Evolutionary conservation across 805 yeast species (phyloP).

Genomic region (Jamesozyma rosinii): DNA sequence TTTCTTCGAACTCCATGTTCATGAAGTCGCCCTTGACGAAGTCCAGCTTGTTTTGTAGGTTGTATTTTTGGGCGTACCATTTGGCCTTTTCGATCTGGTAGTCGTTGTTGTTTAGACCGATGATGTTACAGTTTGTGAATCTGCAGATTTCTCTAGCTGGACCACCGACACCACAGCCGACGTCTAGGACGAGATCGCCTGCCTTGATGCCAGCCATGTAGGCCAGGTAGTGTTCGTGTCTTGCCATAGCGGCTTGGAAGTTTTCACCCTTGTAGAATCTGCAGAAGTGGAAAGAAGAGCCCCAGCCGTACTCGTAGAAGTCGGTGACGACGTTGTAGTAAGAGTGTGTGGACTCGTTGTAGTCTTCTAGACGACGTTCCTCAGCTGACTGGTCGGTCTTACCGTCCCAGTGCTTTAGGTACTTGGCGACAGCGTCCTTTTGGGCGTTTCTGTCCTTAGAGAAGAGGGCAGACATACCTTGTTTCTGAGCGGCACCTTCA

Average conservation of each 20-base stretch:
- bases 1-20: slow-evolving; percentile 94
- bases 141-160: slow-evolving; percentile 95
- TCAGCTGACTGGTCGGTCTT: slow-evolving; percentile 68
- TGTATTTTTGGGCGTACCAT: slow-evolving; percentile 58
- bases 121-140: slow-evolving; percentile 77
- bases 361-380: slow-evolving; percentile 65
- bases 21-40: slow-evolving; percentile 97
- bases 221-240: slow-evolving; percentile 95
- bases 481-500: slow-evolving; percentile 47
- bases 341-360: slow-evolving; percentile 85
- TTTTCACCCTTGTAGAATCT: slow-evolving; percentile 90
- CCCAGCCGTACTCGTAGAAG: slow-evolving; percentile 99
- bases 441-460: slow-evolving; percentile 73
- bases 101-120: slow-evolving; percentile 93
- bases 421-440: slow-evolving; percentile 75
- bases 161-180: slow-evolving; percentile 99
- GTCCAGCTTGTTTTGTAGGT: slow-evolving; percentile 62
- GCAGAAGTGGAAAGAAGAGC: slow-evolving; percentile 94
- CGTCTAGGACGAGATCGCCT: slow-evolving; percentile 85
- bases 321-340: slow-evolving; percentile 96
- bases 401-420: slow-evolving; percentile 97
- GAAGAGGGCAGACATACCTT: slow-evolving; percentile 70
- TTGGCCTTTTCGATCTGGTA: slow-evolving; percentile 91
- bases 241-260: slow-evolving; percentile 87
- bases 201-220: slow-evolving; percentile 70